These are phyloP conservation scores for Teunomyces panamensis DNA, from an alignment of 805 yeast genomes.

Conservation along the genomic window DNA sequence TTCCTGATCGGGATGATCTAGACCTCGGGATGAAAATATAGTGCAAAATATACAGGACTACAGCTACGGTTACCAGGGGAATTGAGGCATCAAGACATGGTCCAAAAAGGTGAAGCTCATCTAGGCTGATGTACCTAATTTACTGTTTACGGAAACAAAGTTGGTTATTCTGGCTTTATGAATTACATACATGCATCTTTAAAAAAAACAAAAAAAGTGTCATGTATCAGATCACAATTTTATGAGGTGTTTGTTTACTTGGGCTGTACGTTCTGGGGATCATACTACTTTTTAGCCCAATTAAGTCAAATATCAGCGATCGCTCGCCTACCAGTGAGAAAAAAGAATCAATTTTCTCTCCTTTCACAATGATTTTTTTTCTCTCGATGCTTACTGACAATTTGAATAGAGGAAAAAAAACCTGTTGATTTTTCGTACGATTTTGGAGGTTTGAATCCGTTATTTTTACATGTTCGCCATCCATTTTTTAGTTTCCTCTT, in stretches of 20 bases:
- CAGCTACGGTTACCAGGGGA: background rate
- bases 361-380: background rate
- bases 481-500: background rate
- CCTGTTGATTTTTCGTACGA: no score
- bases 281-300: background rate
- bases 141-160: background rate
- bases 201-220: background rate
- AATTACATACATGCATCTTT: no score
- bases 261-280: background rate
- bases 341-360: background rate
- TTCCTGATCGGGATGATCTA: conserved; percentile 2
- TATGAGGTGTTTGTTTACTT: background rate
- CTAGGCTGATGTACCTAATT: background rate
- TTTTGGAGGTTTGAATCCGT: no score
- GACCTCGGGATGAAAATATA: background rate
- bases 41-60: background rate
- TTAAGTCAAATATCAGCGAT: background rate
- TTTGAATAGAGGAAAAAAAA: background rate
- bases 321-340: background rate
- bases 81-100: no score
- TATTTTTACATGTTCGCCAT: background rate
- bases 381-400: background rate
- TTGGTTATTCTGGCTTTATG: no score
- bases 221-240: background rate
- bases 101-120: background rate